A percentile compares a stretch with the other conserved stretches of the same genome.
These are phyloP conservation scores for Ustilago xerochloae DNA, from an alignment of 1,284 basidiomycete genomes.

Conservation along the genomic window DNA sequence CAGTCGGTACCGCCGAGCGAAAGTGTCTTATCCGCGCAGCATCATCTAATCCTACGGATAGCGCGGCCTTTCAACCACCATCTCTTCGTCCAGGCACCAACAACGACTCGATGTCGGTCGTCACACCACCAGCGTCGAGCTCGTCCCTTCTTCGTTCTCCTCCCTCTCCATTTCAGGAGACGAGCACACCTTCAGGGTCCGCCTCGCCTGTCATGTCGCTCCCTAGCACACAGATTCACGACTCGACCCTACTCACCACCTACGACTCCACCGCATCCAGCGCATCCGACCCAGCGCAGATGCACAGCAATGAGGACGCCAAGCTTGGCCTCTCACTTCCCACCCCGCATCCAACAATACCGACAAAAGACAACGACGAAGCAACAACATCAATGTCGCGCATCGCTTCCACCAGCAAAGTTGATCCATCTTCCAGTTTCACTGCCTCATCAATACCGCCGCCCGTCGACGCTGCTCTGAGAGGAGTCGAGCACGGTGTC, in stretches of 20 bases:
- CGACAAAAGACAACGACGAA: not conserved
- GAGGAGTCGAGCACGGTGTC: slow-evolving; percentile 33
- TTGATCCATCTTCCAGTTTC: not conserved
- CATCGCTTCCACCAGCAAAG: slow-evolving; percentile 5
- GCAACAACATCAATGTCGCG: not conserved
- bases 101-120: slow-evolving; percentile 16
- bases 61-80: not conserved
- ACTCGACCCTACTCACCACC: slow-evolving; percentile 27
- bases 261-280: slow-evolving; percentile 11
- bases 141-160: not conserved
- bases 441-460: not conserved
- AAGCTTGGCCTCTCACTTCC: slow-evolving; percentile 10
- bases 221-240: slow-evolving; percentile 8
- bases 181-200: not conserved
- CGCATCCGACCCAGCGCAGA: not conserved
- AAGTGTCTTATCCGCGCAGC: no score
- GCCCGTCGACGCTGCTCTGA: not conserved
- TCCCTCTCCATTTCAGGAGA: not conserved
- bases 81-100: not conserved
- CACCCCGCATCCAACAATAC: slow-evolving; percentile 2
- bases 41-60: not conserved
- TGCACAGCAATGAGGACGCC: not conserved
- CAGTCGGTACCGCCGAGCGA: no score
- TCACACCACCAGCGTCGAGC: slow-evolving; percentile 1
- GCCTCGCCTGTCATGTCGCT: slow-evolving; percentile 13